Evolutionary conservation across 805 yeast species (phyloP), one percentile per base, ranked within the genome.

Genomic region (Starmerella khaoyaiensis): DNA sequence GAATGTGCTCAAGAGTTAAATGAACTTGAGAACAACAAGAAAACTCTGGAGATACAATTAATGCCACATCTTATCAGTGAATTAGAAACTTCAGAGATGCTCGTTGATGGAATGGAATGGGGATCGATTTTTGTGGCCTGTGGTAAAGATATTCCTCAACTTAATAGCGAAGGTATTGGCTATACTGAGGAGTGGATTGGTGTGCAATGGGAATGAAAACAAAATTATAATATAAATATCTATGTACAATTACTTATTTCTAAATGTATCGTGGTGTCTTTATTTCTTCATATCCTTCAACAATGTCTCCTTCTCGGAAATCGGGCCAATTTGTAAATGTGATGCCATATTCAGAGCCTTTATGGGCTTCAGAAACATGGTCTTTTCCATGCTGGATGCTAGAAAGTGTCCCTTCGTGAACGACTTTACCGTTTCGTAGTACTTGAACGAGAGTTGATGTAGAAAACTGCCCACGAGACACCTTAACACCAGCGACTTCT

Each of bases 41-140:
- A 46, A 58, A 76, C 15, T 28, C 79, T 83, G 53, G 98, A 90
- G 58, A 60, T 87, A 40, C 98, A 90, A 55, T 57, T 90, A 37
- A 87, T 87, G 96, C 98, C 98, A 2, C 82, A 82, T 55, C 72
- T 84, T 36, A 87, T 90, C 36, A 64, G 81, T 35, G 87, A 82
- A 51, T 64, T 90, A 31, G 96, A 87, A 54, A 52, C 56, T 12
- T 61, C 56, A 34, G 60, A 48, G 52, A 56, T 40, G 50, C 61
- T 79, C 2, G 50, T 68, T 29, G 72, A 72, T 24, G 96, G 97
- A 10, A 87, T 87, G 93, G 93, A 87, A 45, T 90, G 98, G 98
- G 97, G 96, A 1, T 80, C 97, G 0, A 79, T 90, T 21, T 61
- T 82, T 19, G 79, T 87, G 1, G 80, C 76, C 28, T 81, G 95